phyloP scores from a whole-genome alignment of 1,284 basidiomycete species.

The Rhodotorula sp. region DNA sequence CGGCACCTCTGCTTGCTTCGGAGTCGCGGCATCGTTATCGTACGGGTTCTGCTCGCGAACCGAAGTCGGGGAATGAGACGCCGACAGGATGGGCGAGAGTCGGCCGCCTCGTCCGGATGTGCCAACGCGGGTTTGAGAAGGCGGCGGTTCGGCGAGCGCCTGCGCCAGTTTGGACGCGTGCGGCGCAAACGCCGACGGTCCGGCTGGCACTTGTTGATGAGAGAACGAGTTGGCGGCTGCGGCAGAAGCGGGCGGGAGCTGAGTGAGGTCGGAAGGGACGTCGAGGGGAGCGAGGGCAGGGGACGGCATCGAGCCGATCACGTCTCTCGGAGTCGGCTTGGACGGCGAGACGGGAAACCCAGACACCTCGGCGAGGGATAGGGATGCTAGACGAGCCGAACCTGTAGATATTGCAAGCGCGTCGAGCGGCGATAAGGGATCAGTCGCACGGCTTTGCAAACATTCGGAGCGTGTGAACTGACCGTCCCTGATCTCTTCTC shows the following conservation, averaged over 20 bases:
- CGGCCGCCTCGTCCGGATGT: not conserved
- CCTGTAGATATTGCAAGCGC: not conserved
- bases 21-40: conserved; percentile 6
- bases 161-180: conserved; percentile 3
- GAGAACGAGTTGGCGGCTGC: not conserved
- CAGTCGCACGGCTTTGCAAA: not conserved
- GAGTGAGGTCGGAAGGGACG: not conserved
- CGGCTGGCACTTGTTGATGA: not conserved
- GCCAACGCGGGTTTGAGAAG: not conserved
- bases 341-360: conserved; percentile 3
- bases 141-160: conserved; percentile 2
- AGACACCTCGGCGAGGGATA: conserved; percentile 14
- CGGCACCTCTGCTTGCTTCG: conserved; percentile 14
- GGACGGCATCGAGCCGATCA: conserved; percentile 1
- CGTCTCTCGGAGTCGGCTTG: not conserved
- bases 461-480: not conserved
- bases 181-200: not conserved
- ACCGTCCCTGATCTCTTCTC: conserved; percentile 40
- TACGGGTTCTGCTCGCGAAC: not conserved
- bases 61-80: not conserved
- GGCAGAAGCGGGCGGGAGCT: not conserved
- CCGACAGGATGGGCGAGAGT: conserved; percentile 6
- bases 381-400: conserved; percentile 25
- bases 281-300: not conserved
- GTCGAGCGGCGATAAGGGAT: not conserved